A percentile compares a stretch with the other conserved stretches of the same genome.
Conservation (phyloP, 83 land plant species). For the Thuja plicata region DNA sequence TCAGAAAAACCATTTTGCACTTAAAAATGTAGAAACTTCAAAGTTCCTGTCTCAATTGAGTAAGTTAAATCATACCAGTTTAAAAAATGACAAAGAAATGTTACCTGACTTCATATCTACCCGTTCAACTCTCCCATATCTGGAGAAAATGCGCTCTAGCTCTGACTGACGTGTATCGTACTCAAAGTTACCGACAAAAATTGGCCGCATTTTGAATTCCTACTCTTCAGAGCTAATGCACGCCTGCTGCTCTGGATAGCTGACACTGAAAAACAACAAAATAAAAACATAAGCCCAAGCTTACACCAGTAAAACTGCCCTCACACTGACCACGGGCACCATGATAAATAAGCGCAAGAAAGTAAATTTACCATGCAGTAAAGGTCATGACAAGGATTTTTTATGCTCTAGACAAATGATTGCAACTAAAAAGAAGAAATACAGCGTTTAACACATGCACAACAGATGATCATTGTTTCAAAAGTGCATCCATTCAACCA, state of each 20-base stretch:
- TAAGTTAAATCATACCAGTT: neutral
- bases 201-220: slow-evolving; percentile 57
- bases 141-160: slow-evolving; percentile 74
- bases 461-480: neutral
- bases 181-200: slow-evolving; percentile 86
- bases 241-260: neutral
- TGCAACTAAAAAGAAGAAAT: neutral
- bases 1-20: neutral
- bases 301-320: neutral
- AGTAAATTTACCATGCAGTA: neutral
- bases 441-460: neutral
- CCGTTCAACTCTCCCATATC: slow-evolving; percentile 81
- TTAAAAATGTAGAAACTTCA: neutral
- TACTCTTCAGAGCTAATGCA: neutral
- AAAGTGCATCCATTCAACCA: neutral
- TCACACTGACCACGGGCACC: neutral
- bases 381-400: neutral
- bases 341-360: neutral
- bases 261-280: neutral
- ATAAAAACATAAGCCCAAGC: neutral
- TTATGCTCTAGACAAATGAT: neutral
- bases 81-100: neutral
- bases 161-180: slow-evolving; percentile 89
- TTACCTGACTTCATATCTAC: slow-evolving; percentile 96
- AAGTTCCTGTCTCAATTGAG: neutral